These are phyloP conservation scores for Ganoderma sinense DNA, from an alignment of 1,284 basidiomycete species.

Conservation along the genomic window DNA sequence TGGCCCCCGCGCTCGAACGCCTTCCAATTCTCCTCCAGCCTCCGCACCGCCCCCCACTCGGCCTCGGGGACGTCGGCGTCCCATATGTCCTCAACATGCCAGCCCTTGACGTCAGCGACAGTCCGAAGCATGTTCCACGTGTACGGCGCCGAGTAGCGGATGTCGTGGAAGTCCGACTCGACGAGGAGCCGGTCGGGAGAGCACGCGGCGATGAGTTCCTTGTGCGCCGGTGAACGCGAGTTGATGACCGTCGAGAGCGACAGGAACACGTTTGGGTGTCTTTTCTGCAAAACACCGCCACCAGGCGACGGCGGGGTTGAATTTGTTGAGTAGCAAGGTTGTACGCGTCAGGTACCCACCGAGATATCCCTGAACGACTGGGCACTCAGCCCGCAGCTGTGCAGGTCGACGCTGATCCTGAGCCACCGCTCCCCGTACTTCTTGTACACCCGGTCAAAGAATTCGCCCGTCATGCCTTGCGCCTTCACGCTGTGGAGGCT, in stretches of 20 bases:
- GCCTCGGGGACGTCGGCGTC: constrained; percentile 33
- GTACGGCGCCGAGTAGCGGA: constrained; percentile 55
- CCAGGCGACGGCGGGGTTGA: too few relatives aligned
- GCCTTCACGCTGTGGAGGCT: constrained; percentile 85
- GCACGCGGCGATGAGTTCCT: constrained; percentile 64
- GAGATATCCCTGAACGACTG: constrained; percentile 73
- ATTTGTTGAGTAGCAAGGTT: neutral
- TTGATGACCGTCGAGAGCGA: constrained; percentile 85
- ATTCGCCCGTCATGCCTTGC: constrained; percentile 65
- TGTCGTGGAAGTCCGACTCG: constrained; percentile 78
- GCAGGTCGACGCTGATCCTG: constrained; percentile 75
- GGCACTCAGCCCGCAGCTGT: constrained; percentile 79
- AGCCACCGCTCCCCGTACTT: constrained; percentile 62
- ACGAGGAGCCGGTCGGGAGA: constrained; percentile 70
- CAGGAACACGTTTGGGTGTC: constrained; percentile 74
- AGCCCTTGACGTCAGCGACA: constrained; percentile 70
- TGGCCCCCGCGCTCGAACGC: constrained; percentile 61
- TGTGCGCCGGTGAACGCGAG: constrained; percentile 65
- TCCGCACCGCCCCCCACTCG: constrained; percentile 68
- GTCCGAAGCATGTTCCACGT: constrained; percentile 77
- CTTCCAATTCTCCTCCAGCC: constrained; percentile 73
- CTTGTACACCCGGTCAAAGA: constrained; percentile 61
- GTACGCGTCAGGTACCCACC: constrained; percentile 48
- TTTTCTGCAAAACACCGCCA: constrained; percentile 52
- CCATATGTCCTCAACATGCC: constrained; percentile 72